Evolutionary conservation across 2,329 filamentous ascomycete genomes (phyloP).

Genomic region (Emydomyces testavorans): DNA sequence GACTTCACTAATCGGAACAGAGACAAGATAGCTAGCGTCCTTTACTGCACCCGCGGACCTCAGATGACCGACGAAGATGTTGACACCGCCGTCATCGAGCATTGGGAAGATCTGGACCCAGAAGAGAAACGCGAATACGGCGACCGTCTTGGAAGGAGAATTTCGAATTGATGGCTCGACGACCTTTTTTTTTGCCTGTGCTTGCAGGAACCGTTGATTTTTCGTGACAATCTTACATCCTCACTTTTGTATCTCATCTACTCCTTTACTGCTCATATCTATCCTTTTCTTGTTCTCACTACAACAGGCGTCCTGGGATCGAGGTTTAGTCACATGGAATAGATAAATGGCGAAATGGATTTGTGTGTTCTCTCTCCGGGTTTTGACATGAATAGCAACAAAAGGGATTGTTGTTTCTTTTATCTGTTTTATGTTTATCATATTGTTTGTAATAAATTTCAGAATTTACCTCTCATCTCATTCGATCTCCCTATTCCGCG

Average conservation of each 20-base stretch:
- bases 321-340: constrained; percentile 1
- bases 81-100: constrained; percentile 14
- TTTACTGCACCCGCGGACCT: constrained; percentile 14
- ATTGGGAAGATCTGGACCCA: constrained; percentile 19
- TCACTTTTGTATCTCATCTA: not conserved
- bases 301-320: constrained; percentile 3
- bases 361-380: not conserved
- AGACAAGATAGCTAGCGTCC: constrained; percentile 13
- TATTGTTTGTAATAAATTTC: not conserved
- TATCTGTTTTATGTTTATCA: not conserved
- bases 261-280: no score
- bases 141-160: constrained; percentile 12
- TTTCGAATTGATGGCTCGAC: not conserved
- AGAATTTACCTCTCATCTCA: no score
- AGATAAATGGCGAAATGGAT: constrained; percentile 2
- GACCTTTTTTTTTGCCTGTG: not conserved
- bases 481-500: no score
- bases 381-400: not conserved
- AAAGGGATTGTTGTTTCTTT: not conserved
- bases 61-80: constrained; percentile 15
- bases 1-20: constrained; percentile 18
- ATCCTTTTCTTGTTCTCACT: not conserved
- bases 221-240: not conserved
- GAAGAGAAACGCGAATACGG: constrained; percentile 25
- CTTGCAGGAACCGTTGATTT: not conserved